Conservation (phyloP, 148 eudicot genomes). For the Rhododendron ovatum region DNA sequence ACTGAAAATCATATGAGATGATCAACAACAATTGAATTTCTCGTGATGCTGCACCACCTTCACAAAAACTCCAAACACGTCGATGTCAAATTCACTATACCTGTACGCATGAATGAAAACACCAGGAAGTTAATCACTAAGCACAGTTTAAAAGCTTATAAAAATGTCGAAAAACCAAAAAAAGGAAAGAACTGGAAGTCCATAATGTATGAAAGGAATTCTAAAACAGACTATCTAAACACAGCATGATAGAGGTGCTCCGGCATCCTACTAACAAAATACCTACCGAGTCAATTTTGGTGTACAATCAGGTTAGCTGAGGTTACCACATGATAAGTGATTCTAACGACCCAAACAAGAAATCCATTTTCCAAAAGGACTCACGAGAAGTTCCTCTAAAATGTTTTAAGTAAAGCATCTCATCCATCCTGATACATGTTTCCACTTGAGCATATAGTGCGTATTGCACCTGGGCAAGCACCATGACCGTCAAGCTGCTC, state of each 20-base stretch:
- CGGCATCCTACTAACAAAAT: not conserved
- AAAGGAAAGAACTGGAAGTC: not conserved
- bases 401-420: not conserved
- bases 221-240: not conserved
- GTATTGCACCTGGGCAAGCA: not conserved
- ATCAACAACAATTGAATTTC: constrained; percentile 3
- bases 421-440: not conserved
- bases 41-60: not conserved
- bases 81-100: constrained; percentile 2
- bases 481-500: not conserved
- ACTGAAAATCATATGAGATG: constrained; percentile 1
- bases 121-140: not conserved
- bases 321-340: not conserved
- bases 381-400: not conserved
- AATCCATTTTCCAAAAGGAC: not conserved
- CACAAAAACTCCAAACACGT: constrained; percentile 13
- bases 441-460: not conserved
- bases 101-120: constrained; percentile 7
- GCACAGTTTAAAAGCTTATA: not conserved
- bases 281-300: not conserved
- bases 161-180: not conserved
- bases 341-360: not conserved
- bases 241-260: not conserved
- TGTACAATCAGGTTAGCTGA: not conserved
- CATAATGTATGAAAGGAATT: not conserved